phyloP scores from a whole-genome alignment of 2,329 filamentous ascomycete species.

The Claviceps spartinae region DNA sequence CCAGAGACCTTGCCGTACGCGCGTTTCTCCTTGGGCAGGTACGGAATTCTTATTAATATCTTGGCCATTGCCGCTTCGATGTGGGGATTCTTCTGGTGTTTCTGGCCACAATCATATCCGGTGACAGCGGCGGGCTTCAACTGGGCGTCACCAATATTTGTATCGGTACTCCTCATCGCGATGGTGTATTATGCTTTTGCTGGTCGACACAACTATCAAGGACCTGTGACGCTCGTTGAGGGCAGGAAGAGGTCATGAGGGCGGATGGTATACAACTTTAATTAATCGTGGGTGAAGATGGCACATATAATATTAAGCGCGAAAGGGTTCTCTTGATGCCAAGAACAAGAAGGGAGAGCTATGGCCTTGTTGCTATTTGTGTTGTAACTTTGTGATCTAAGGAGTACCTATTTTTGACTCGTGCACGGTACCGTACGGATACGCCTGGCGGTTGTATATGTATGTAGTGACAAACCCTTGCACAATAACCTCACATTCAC shows the following conservation, averaged over 20 bases:
- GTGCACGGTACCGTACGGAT: too few species aligned
- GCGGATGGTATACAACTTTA: background rate
- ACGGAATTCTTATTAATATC: constrained; percentile 6
- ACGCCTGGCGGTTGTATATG: too few species aligned
- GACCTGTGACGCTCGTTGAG: constrained; percentile 6
- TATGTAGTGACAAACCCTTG: too few species aligned
- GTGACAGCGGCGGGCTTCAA: constrained; percentile 6
- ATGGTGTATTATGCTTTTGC: constrained; percentile 4
- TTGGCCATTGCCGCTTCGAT: constrained; percentile 3
- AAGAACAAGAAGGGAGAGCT: too few species aligned
- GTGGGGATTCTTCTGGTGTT: constrained; percentile 9
- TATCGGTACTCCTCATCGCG: constrained; percentile 1
- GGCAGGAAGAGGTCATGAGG: constrained; percentile 3
- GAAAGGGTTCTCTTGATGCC: too few species aligned
- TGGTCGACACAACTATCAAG: constrained; percentile 5
- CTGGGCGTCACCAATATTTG: constrained; percentile 7
- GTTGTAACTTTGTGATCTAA: too few species aligned
- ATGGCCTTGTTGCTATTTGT: too few species aligned
- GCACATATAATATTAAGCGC: too few species aligned
- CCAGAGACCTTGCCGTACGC: constrained; percentile 6
- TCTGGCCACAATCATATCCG: constrained; percentile 8
- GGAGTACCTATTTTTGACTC: too few species aligned
- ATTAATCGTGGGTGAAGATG: too few species aligned
- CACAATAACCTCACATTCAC: too few species aligned
- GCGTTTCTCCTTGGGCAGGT: constrained; percentile 7